A percentile compares a stretch with the other conserved stretches of the same genome.
Conservation (phyloP, 371 early-diverging fungal genomes). For the Rhizomucor miehei region DNA sequence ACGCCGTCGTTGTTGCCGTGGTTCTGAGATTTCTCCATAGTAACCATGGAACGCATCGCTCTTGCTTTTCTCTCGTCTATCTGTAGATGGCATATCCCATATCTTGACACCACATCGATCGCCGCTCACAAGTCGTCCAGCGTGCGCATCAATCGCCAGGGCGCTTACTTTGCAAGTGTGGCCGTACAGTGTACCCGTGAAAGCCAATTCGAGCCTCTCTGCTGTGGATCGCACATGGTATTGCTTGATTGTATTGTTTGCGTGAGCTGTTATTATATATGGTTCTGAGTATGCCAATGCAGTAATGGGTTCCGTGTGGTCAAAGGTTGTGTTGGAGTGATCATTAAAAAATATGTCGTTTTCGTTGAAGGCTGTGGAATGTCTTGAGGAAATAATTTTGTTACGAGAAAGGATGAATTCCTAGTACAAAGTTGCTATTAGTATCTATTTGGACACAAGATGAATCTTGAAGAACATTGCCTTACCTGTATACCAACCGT, state of each 20-base stretch:
- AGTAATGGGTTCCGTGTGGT: conserved; percentile 18
- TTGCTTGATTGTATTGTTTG: conserved; percentile 50
- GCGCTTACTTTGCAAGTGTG: conserved; percentile 44
- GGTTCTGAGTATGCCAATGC: conserved; percentile 36
- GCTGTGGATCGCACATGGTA: conserved; percentile 22
- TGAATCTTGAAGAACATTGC: not conserved
- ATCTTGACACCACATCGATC: conserved; percentile 42
- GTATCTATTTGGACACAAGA: not conserved
- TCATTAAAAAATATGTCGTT: conserved; percentile 20
- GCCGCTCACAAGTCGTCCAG: conserved; percentile 36
- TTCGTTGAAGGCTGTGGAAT: conserved; percentile 21
- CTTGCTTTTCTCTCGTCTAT: conserved; percentile 2
- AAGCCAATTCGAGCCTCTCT: conserved; percentile 21
- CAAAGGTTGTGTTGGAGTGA: not conserved
- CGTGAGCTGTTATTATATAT: conserved; percentile 43
- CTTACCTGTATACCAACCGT: conserved; percentile 40
- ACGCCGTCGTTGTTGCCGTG: not conserved
- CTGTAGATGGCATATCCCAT: conserved; percentile 29
- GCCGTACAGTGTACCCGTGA: conserved; percentile 38
- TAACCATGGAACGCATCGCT: conserved; percentile 3
- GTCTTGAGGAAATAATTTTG: conserved; percentile 25
- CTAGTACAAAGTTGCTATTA: conserved; percentile 8
- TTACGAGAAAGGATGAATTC: conserved; percentile 24
- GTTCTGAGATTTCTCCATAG: not conserved
- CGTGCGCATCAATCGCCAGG: conserved; percentile 26